Conservation (phyloP, 768 basidiomycete species). For the Amanita phalloides region DNA sequence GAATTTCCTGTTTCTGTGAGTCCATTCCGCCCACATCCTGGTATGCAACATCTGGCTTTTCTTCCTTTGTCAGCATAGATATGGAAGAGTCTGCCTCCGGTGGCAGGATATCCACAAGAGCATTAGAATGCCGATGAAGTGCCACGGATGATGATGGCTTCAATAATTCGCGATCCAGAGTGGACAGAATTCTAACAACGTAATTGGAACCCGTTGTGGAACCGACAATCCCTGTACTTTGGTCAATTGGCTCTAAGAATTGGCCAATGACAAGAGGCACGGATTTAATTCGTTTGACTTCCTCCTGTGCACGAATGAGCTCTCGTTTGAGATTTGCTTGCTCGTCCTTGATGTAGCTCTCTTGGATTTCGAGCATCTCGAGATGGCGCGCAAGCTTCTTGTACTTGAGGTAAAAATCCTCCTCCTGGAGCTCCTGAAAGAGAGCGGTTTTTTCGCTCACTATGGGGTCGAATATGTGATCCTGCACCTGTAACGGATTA, state of each 20-base stretch:
- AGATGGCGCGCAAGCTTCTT: conserved; percentile 92
- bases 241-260: conserved; percentile 98
- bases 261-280: conserved; percentile 99
- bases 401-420: conserved; percentile 96
- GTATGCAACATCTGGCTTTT: conserved; percentile 92
- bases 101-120: conserved; percentile 94
- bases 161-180: conserved; percentile 91
- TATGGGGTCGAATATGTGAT: conserved; percentile 82
- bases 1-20: conserved; percentile 95
- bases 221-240: conserved; percentile 93
- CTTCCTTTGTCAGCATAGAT: conserved; percentile 86
- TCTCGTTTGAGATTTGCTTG: conserved; percentile 96
- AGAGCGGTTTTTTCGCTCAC: conserved; percentile 84
- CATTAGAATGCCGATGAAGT: conserved; percentile 98
- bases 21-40: conserved; percentile 97
- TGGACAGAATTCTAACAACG: conserved; percentile 94
- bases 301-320: conserved; percentile 96
- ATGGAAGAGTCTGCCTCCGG: conserved; percentile 98
- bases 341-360: conserved; percentile 98
- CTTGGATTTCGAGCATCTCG: conserved; percentile 89
- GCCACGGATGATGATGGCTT: conserved; percentile 97
- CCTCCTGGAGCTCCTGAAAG: conserved; percentile 77
- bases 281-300: conserved; percentile 98
- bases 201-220: conserved; percentile 98
- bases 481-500: conserved; percentile 32